Percentiles rank a stretch among this genome's conserved stretches.
These are phyloP conservation scores for Entomortierella chlamydospora DNA, from an alignment of 192 early-diverging fungal genomes.

Conservation along the genomic window DNA sequence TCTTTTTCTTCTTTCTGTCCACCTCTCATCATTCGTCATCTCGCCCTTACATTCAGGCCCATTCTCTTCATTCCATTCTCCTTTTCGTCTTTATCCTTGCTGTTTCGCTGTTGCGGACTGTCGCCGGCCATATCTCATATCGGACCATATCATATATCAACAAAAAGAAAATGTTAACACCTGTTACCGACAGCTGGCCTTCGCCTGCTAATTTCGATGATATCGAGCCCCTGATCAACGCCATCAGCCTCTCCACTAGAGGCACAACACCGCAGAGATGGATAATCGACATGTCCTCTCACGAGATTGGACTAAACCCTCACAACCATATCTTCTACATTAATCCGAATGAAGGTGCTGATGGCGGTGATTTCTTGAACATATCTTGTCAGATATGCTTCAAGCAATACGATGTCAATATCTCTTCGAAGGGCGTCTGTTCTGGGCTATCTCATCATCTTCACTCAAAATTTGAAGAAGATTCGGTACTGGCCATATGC, in stretches of 20 bases:
- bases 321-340: conserved; percentile 40
- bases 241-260: conserved; percentile 5
- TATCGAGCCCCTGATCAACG: neutral
- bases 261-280: conserved; percentile 27
- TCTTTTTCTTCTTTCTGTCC: too few species aligned
- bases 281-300: conserved; percentile 27
- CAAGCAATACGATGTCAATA: conserved; percentile 23
- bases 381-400: conserved; percentile 34
- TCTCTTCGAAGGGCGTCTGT: conserved; percentile 4
- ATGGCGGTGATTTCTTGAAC: neutral
- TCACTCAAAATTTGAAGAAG: conserved; percentile 5
- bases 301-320: conserved; percentile 30
- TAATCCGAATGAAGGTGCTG: neutral
- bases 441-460: conserved; percentile 24
- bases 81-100: too few species aligned
- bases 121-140: too few species aligned
- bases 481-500: conserved; percentile 13
- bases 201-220: neutral
- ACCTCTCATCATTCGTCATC: too few species aligned
- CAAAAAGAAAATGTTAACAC: neutral
- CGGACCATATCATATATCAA: too few species aligned
- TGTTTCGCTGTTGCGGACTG: too few species aligned
- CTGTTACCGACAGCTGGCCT: neutral
- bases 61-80: too few species aligned
- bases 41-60: too few species aligned